These are phyloP conservation scores for Pterocarpus macrocarpus DNA, from an alignment of 306 rosid species.

Conservation along the genomic window DNA sequence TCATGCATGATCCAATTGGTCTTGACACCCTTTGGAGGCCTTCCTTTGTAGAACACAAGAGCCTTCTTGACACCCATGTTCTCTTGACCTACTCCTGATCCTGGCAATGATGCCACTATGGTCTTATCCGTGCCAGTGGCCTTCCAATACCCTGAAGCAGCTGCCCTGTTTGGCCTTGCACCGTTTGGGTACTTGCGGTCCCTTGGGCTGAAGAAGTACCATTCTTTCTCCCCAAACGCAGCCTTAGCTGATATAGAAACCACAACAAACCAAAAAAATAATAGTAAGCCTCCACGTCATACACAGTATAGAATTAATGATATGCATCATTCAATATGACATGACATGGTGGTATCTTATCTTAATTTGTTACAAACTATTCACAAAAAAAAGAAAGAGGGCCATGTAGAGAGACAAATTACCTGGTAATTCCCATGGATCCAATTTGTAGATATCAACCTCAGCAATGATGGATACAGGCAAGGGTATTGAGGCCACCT, in stretches of 20 bases:
- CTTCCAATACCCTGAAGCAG: slow-evolving; percentile 82
- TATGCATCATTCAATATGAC: neutral
- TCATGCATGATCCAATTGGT: slow-evolving; percentile 81
- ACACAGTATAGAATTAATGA: neutral
- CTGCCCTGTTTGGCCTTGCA: slow-evolving; percentile 74
- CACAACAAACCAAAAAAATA: neutral
- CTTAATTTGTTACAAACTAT: neutral
- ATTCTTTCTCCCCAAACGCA: slow-evolving; percentile 73
- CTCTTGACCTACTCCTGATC: slow-evolving; percentile 45
- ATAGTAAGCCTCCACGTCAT: neutral
- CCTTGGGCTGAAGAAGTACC: slow-evolving; percentile 78
- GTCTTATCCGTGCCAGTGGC: slow-evolving; percentile 70
- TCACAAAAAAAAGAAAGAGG: neutral
- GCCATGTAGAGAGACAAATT: neutral
- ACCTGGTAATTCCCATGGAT: slow-evolving; percentile 72
- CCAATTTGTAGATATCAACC: slow-evolving; percentile 66
- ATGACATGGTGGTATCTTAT: neutral
- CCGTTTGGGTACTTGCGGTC: slow-evolving; percentile 76
- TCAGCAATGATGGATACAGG: slow-evolving; percentile 71
- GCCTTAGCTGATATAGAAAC: slow-evolving; percentile 58
- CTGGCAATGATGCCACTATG: slow-evolving; percentile 42
- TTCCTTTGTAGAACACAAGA: slow-evolving; percentile 68
- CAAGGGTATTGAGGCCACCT: slow-evolving; percentile 57
- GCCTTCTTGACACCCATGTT: slow-evolving; percentile 71
- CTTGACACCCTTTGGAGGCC: slow-evolving; percentile 70